These are phyloP conservation scores for Porphyra umbilicalis DNA, from an alignment of 31 red algal species.

Conservation along the genomic window DNA sequence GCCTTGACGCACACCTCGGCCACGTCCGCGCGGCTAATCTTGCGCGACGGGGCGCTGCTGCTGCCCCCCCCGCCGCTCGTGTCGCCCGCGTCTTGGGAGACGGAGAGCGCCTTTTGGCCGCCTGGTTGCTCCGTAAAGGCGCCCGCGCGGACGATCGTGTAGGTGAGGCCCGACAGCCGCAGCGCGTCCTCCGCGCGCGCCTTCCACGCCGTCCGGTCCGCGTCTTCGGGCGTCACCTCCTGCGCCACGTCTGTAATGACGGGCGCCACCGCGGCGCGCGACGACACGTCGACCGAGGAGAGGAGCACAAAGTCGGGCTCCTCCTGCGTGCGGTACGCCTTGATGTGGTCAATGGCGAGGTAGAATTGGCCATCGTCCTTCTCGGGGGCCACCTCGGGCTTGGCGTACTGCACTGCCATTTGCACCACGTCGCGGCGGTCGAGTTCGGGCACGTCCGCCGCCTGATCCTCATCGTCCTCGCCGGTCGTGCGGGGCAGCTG, in stretches of 20 bases:
- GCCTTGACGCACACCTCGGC: conserved; percentile 78
- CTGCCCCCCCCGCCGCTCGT: conserved; percentile 6
- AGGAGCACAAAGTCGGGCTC: conserved; percentile 95
- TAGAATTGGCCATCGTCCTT: conserved; percentile 78
- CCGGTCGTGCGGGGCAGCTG: background rate
- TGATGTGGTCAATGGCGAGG: conserved; percentile 88
- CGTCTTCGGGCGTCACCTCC: conserved; percentile 4
- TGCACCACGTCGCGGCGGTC: conserved; percentile 55
- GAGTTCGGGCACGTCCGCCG: conserved; percentile 29
- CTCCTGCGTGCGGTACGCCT: conserved; percentile 94
- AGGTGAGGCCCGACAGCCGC: conserved; percentile 68
- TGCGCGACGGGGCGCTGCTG: background rate
- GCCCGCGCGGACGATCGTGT: conserved; percentile 85
- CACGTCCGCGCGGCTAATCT: conserved; percentile 74
- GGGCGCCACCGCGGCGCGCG: conserved; percentile 24
- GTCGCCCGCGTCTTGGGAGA: conserved; percentile 63
- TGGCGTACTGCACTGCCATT: conserved; percentile 75
- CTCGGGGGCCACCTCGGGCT: conserved; percentile 53
- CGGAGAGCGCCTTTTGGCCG: conserved; percentile 63
- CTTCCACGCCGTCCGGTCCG: conserved; percentile 58
- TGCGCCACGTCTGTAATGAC: conserved; percentile 1
- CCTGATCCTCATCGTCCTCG: background rate
- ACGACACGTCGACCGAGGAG: conserved; percentile 70
- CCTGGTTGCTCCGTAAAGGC: conserved; percentile 79
- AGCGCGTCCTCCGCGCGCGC: conserved; percentile 71